A percentile compares a stretch with the other conserved stretches of the same genome.
Conservation (phyloP, 2,329 filamentous ascomycete species). For the Talaromyces islandicus region DNA sequence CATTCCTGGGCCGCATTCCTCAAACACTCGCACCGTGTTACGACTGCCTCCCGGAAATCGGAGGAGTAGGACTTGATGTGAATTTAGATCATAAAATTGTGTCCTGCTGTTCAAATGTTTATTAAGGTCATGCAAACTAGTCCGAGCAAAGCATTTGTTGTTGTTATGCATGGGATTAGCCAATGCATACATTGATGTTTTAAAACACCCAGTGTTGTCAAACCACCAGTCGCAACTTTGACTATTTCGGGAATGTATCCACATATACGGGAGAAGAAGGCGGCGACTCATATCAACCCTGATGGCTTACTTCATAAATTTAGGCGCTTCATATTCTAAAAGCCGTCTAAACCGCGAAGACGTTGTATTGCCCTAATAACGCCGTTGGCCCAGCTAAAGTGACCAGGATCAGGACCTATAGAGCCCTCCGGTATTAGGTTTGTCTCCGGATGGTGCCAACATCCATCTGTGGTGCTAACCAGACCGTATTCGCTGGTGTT, state of each 20-base stretch:
- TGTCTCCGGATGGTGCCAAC: slow-evolving; percentile 52
- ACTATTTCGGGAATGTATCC: too few relatives aligned
- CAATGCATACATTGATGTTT: too few relatives aligned
- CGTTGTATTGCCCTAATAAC: slow-evolving; percentile 53
- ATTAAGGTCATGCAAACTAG: too few relatives aligned
- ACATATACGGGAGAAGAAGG: not conserved
- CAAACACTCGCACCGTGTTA: not conserved
- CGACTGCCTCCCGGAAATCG: not conserved
- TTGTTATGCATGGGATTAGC: too few relatives aligned
- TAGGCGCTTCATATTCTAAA: slow-evolving; percentile 26
- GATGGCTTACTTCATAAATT: not conserved
- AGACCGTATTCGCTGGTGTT: slow-evolving; percentile 58
- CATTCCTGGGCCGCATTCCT: not conserved
- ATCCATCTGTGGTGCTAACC: slow-evolving; percentile 50
- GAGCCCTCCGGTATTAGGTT: slow-evolving; percentile 45
- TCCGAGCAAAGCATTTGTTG: too few relatives aligned
- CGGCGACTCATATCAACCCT: not conserved
- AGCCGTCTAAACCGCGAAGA: slow-evolving; percentile 52
- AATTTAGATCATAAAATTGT: not conserved
- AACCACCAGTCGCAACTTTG: too few relatives aligned
- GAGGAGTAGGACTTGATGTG: too few relatives aligned
- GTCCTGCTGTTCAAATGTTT: not conserved
- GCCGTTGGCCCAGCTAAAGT: slow-evolving; percentile 55
- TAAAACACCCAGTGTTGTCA: too few relatives aligned
- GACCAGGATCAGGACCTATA: slow-evolving; percentile 49